Evolutionary conservation across 192 early-diverging fungal genomes (phyloP).

Genomic region (Coemansia sp.): DNA sequence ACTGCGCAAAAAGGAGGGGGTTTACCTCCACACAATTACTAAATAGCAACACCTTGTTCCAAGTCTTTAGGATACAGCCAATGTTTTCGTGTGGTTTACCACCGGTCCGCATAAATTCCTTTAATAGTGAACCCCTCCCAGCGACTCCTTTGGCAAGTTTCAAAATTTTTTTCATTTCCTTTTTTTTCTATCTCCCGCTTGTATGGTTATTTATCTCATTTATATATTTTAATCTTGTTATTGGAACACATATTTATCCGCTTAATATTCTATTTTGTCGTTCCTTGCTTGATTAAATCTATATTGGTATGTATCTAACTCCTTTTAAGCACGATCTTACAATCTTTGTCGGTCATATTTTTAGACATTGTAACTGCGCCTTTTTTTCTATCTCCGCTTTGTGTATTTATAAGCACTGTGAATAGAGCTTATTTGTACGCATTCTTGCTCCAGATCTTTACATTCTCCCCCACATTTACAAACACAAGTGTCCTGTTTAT

Average conservation of each 20-base stretch:
- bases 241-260: slow-evolving; percentile 8
- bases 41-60: slow-evolving; percentile 7
- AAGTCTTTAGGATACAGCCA: neutral
- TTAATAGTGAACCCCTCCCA: neutral
- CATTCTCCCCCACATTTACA: slow-evolving; percentile 8
- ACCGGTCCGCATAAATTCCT: slow-evolving; percentile 1
- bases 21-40: neutral
- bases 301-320: neutral
- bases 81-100: neutral
- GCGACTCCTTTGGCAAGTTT: neutral
- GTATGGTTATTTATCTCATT: neutral
- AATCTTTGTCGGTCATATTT: neutral
- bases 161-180: neutral
- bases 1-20: neutral
- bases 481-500: slow-evolving; percentile 1
- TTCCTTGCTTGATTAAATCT: slow-evolving; percentile 10
- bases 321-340: too few relatives aligned
- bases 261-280: slow-evolving; percentile 6
- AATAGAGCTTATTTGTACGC: neutral
- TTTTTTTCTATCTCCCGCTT: neutral
- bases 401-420: neutral
- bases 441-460: slow-evolving; percentile 4
- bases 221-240: slow-evolving; percentile 13
- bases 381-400: neutral
- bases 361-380: neutral